Percentiles rank a stretch among this genome's conserved stretches.
Conservation (phyloP, 306 rosid species). For the Urtica urens region DNA sequence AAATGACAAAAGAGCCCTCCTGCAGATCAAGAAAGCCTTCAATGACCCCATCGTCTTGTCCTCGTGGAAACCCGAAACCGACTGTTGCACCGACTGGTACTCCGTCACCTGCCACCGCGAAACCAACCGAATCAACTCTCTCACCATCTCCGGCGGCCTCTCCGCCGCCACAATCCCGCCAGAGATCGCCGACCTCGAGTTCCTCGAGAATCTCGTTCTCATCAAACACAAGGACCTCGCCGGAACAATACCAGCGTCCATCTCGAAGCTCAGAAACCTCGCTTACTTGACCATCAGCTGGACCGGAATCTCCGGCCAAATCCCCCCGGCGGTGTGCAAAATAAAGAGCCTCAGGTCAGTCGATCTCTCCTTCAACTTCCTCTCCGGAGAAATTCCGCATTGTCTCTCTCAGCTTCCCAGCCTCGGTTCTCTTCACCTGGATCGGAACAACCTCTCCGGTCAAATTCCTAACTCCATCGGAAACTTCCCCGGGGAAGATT, state of each 20-base stretch:
- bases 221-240: neutral
- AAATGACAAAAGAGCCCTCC: slow-evolving; percentile 3
- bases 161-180: neutral
- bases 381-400: neutral
- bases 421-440: neutral
- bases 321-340: neutral
- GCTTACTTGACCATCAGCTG: neutral
- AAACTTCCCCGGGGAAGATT: slow-evolving; percentile 12
- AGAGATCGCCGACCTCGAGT: slow-evolving; percentile 1
- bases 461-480: slow-evolving; percentile 37
- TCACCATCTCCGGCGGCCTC: slow-evolving; percentile 6
- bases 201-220: neutral
- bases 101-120: slow-evolving; percentile 4
- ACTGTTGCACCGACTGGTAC: neutral
- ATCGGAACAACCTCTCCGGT: slow-evolving; percentile 16
- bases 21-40: slow-evolving; percentile 6
- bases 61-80: neutral
- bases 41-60: slow-evolving; percentile 1
- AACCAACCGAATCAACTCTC: neutral
- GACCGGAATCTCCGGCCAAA: neutral
- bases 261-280: neutral
- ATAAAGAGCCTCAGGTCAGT: neutral
- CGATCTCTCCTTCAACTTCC: neutral
- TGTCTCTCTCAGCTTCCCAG: neutral
- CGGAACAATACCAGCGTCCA: slow-evolving; percentile 1